Evolutionary conservation across 2,329 filamentous ascomycete species (phyloP).

Genomic region (Plectosphaerella cucumerina): DNA sequence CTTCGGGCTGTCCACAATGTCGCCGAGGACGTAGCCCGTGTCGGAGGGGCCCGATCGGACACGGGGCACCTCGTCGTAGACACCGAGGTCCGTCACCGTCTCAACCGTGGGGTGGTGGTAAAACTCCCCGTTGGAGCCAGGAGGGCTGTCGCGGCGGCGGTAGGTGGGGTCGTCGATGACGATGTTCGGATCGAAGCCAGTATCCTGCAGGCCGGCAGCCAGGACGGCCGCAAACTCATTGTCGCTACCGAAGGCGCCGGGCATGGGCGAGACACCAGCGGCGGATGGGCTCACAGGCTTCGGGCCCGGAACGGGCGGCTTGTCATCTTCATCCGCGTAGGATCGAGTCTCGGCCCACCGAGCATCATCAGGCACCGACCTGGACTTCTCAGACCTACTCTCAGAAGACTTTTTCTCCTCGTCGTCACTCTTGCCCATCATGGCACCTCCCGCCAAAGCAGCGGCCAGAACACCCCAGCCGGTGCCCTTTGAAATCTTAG

Average conservation of each 20-base stretch:
- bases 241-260: conserved; percentile 64
- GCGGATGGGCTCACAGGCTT: conserved; percentile 46
- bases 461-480: conserved; percentile 51
- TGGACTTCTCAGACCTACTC: neutral
- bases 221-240: conserved; percentile 66
- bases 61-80: conserved; percentile 10
- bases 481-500: conserved; percentile 33
- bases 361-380: neutral
- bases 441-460: conserved; percentile 38
- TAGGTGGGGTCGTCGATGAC: conserved; percentile 64
- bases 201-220: conserved; percentile 63
- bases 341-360: neutral
- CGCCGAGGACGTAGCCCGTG: conserved; percentile 42
- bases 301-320: conserved; percentile 51
- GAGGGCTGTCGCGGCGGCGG: conserved; percentile 59
- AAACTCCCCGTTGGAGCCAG: conserved; percentile 48
- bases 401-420: neutral
- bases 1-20: conserved; percentile 35
- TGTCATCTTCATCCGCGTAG: conserved; percentile 33
- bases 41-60: conserved; percentile 20
- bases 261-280: conserved; percentile 40
- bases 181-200: conserved; percentile 67
- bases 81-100: conserved; percentile 37
- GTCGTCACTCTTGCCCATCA: neutral
- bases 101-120: conserved; percentile 49